Base-by-base conservation (phyloP, 2,329 filamentous ascomycete genomes). In the Pezicula carpinea region DNA sequence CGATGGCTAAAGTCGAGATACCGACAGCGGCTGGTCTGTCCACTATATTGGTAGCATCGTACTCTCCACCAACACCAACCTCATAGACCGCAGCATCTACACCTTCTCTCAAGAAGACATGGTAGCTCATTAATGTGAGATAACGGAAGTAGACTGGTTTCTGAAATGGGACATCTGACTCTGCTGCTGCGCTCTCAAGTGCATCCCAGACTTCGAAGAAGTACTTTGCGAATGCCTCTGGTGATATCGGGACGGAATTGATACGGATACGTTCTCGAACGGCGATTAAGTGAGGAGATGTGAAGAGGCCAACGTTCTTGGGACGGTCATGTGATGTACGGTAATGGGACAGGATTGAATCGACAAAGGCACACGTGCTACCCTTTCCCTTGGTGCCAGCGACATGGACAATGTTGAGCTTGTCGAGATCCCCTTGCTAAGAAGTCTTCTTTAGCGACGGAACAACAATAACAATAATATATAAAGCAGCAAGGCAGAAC, bases 381-480 rank as follows among this genome's bases (percentile, higher is more conserved):
- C 85, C 85, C 65, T 89, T 89, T 5, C 85, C 85, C 63, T 89
- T 89, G n/a, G 84, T 89, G 5, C 85, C 85, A 19, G 84, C 79
- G 21, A 89, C 76, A 64, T 88, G 84, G 33, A 89, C 62, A 21
- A 87, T 73, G 54, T 85, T 85, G 23, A 88, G 66, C n/a, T 69
- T 68, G 54, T 79, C 66, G 33, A 87, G 49, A 43, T 64, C 59
- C 22, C 46, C 26, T 56, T 57, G 53, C 56, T 61, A 14, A 33
- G 4, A 19, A 46, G 19, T 14, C 23, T 36, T 29, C 2, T 23
- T 39, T 17, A n/a, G 3, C 8, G 6, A 26, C 23, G 23, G n/a
- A 26, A 8, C 23, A 26, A 8, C 23, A 26, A 6, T 26, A 6
- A 8, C 6, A 14, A 10, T 19, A 5, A 14, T 33, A n/a, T 23